A percentile compares a stretch with the other conserved stretches of the same genome.
phyloP scores from a whole-genome alignment of 805 yeast genomes.

The Sugiyamaella americana region DNA sequence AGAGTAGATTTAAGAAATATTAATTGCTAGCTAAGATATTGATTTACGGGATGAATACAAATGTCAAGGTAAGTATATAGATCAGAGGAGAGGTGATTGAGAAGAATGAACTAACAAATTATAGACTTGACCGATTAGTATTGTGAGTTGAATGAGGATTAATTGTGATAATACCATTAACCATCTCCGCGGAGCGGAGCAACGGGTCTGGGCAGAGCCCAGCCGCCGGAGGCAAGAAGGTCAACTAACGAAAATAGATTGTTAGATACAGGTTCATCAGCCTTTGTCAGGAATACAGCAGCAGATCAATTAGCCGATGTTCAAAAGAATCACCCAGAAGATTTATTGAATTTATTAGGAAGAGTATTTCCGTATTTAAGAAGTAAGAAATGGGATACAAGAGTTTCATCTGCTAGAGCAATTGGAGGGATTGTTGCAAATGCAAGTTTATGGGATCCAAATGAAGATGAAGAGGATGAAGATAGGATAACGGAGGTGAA shows the following conservation, averaged over 20 bases:
- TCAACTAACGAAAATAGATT: conserved; percentile 14
- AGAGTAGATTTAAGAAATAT: too few relatives aligned
- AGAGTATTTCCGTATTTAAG: conserved; percentile 86
- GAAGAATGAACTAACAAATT: background rate
- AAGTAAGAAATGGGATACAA: conserved; percentile 88
- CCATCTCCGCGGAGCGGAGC: background rate
- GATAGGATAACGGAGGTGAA: background rate
- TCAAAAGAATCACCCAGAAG: conserved; percentile 93
- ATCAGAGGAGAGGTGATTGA: too few relatives aligned
- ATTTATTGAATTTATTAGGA: conserved; percentile 70
- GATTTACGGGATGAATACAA: too few relatives aligned
- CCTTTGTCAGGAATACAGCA: conserved; percentile 88
- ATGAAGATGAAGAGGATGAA: conserved; percentile 29
- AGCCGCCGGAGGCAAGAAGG: background rate
- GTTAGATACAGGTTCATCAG: conserved; percentile 92
- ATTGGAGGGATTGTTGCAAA: conserved; percentile 86
- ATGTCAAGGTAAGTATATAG: too few relatives aligned
- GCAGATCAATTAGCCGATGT: conserved; percentile 95
- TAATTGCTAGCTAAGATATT: too few relatives aligned
- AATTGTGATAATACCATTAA: background rate
- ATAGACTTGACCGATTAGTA: conserved; percentile 51
- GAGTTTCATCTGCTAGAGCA: conserved; percentile 91
- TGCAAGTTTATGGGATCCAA: conserved; percentile 82
- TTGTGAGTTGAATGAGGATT: conserved; percentile 29
- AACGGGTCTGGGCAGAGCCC: background rate